Percentiles rank a stretch among this genome's conserved stretches.
These are phyloP conservation scores for Austroboletus festivus DNA, from an alignment of 768 basidiomycete genomes.

Conservation along the genomic window DNA sequence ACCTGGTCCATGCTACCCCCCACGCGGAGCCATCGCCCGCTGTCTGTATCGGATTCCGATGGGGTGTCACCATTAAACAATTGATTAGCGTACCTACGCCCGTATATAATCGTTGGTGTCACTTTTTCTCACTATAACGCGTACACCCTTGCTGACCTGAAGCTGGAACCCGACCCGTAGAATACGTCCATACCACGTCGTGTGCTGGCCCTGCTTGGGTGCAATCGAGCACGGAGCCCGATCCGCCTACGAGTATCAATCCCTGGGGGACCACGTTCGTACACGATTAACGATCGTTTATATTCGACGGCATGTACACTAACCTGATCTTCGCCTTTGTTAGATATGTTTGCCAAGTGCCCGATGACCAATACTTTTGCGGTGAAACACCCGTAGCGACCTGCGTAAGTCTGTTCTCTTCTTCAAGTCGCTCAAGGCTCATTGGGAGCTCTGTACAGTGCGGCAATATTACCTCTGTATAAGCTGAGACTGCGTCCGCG, in stretches of 20 bases:
- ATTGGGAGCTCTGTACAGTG: slow-evolving; percentile 13
- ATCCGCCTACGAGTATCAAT: slow-evolving; percentile 12
- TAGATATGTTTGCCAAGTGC: slow-evolving; percentile 17
- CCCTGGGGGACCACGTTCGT: slow-evolving; percentile 13
- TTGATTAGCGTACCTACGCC: not conserved
- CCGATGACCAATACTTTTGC: slow-evolving; percentile 10
- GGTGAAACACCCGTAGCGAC: slow-evolving; percentile 6
- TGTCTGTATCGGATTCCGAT: slow-evolving; percentile 14
- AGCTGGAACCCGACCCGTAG: slow-evolving; percentile 1
- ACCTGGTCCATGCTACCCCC: slow-evolving; percentile 3
- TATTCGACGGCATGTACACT: no score
- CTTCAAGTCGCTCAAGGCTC: not conserved
- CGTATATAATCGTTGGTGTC: slow-evolving; percentile 16
- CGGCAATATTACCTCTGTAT: slow-evolving; percentile 3
- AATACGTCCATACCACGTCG: slow-evolving; percentile 4
- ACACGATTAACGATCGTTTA: no score
- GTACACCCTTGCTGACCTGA: not conserved
- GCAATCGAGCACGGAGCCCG: slow-evolving; percentile 13
- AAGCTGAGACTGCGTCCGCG: not conserved
- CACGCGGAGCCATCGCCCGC: not conserved
- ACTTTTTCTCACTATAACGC: not conserved
- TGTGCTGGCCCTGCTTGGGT: slow-evolving; percentile 21
- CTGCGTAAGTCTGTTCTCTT: slow-evolving; percentile 10
- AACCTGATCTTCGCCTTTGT: not conserved
- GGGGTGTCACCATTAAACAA: slow-evolving; percentile 14